These are phyloP conservation scores for Colletotrichum sp. DNA, from an alignment of 2,329 filamentous ascomycete genomes.

Conservation along the genomic window DNA sequence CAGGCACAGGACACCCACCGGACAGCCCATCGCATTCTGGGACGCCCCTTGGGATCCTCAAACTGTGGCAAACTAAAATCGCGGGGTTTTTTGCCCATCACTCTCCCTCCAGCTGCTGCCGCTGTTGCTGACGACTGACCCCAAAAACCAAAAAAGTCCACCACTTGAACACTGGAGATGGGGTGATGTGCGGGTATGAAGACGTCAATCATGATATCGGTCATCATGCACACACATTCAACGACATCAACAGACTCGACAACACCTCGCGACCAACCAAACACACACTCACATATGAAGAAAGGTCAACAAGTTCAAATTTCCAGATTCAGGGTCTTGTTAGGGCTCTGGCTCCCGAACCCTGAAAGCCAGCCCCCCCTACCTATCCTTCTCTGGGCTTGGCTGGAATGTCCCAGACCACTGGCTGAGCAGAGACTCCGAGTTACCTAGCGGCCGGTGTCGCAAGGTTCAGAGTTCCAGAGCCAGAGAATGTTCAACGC, in stretches of 20 bases:
- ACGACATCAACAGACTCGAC: background rate
- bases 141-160: background rate
- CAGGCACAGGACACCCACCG: background rate
- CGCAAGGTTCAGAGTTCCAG: background rate
- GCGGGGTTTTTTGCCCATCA: constrained; percentile 2
- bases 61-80: constrained; percentile 18
- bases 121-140: background rate
- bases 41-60: constrained; percentile 4
- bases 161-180: background rate
- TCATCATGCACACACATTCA: background rate
- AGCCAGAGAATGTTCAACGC: background rate
- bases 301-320: background rate
- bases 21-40: background rate
- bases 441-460: constrained; percentile 12
- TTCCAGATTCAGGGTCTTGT: constrained; percentile 11
- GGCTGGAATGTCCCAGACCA: background rate
- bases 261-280: background rate
- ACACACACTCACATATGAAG: background rate
- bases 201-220: background rate
- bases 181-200: background rate
- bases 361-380: constrained; percentile 1
- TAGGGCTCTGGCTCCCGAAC: constrained; percentile 17
- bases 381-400: background rate
- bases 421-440: background rate
- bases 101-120: background rate